Percentiles rank a stretch among this genome's conserved stretches.
These are phyloP conservation scores for Imleria badia DNA, from an alignment of 768 basidiomycete species.

Conservation along the genomic window DNA sequence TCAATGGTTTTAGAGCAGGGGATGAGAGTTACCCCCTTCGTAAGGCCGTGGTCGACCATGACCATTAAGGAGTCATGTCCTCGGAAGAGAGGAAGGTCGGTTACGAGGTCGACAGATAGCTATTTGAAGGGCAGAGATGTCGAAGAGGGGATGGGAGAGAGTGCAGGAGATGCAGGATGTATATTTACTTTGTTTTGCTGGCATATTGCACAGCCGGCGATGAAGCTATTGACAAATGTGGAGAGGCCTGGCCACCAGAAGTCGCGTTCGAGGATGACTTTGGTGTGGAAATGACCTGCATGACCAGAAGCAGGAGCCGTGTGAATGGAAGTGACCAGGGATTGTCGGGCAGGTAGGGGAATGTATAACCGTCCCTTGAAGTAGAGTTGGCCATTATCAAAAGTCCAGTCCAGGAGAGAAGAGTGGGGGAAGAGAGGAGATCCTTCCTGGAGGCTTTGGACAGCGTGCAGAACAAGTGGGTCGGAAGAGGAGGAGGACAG, in stretches of 20 bases:
- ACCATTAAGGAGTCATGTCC: neutral
- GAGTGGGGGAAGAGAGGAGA: neutral
- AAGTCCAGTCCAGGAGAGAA: neutral
- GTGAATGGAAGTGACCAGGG: neutral
- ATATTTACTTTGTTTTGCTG: too few species aligned
- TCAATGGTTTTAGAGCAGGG: neutral
- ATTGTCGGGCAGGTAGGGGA: neutral
- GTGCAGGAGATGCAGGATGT: too few species aligned
- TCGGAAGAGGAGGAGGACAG: neutral
- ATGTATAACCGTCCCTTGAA: neutral
- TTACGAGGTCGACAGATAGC: neutral
- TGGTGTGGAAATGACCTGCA: neutral
- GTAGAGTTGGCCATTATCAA: neutral
- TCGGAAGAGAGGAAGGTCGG: neutral
- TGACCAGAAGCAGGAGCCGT: neutral
- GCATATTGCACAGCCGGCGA: too few species aligned
- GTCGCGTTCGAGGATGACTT: neutral
- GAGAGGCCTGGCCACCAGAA: neutral
- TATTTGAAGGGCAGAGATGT: neutral
- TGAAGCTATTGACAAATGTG: too few species aligned
- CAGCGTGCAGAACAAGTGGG: neutral
- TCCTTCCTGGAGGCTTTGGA: rapidly evolving
- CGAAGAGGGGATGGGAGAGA: neutral
- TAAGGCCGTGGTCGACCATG: neutral
- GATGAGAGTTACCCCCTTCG: neutral